Base-by-base conservation (phyloP, 345 rosid genomes). In the Physaria fendleri region DNA sequence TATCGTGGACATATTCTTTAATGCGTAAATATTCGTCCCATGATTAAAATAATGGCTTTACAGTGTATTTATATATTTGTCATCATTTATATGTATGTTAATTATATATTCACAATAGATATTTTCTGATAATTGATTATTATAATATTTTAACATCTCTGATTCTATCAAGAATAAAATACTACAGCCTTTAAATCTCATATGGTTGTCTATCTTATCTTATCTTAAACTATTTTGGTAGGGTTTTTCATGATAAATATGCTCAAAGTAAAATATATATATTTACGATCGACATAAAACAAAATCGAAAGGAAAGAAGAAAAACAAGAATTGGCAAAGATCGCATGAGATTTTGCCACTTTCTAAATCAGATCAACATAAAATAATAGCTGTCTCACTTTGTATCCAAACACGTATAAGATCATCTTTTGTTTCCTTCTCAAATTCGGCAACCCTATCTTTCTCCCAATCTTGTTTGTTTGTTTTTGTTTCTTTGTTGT, bases 331-430 rank as follows among this genome's bases (percentile, higher is more conserved):
- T 20, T 18, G 55, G 46, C 37, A 54, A 64, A 24, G 38, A 64
- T 54, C 54, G 12, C 14, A 64, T 24, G 40, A 49, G 43, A 47
- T 57, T 22, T n/a, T n/a, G 35, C 17, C 4, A 46, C 11, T 38
- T 37, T 22, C 21, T 56, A 38, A 37, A 28, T 38, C 3, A 46
- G 64, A 23, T 21, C 21, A 27, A 37, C 34, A 41, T 29, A 32
- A 6, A 40, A 40, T 21, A 41, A n/a, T 27, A 48, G 69, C 62
- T 44, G 45, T 54, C 39, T 6, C 38, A 24, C 16, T 8, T 35
- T 44, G 29, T 39, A 21, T 34, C 55, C 62, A 65, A 46, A 65
- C 71, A 66, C 71, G 65, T 66, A 66, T 66, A n/a, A n/a, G 9
- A n/a, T 49, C 50, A 22, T 43, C 37, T 30, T 66, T 40, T 66